Evolutionary conservation across 441 rosid species (phyloP).

Genomic region (Viola pubescens): DNA sequence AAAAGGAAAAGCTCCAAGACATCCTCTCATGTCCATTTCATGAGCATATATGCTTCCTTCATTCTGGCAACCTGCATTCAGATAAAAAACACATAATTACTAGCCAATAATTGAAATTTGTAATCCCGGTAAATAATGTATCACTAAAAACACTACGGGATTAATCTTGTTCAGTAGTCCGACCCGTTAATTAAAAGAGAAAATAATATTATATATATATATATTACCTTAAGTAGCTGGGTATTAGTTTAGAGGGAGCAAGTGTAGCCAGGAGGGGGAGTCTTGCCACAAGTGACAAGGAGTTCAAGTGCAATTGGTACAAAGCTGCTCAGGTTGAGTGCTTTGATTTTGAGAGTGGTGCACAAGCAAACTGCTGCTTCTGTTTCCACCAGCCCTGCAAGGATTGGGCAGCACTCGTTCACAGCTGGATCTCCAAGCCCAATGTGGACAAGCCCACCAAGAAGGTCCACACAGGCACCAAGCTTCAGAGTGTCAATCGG

Average conservation of each 20-base stretch:
- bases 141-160: not conserved
- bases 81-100: not conserved
- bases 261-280: slow-evolving; percentile 73
- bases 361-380: slow-evolving; percentile 73
- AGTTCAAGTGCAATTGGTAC: slow-evolving; percentile 73
- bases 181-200: not conserved
- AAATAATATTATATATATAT: not conserved
- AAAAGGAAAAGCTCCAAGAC: slow-evolving; percentile 18
- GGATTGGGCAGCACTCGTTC: slow-evolving; percentile 57
- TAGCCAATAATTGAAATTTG: not conserved
- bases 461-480: slow-evolving; percentile 70
- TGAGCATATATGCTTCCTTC: slow-evolving; percentile 18
- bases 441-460: slow-evolving; percentile 60
- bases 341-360: slow-evolving; percentile 59
- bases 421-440: slow-evolving; percentile 56
- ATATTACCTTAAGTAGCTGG: not conserved
- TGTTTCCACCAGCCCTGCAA: slow-evolving; percentile 45
- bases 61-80: slow-evolving; percentile 33
- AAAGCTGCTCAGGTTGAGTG: slow-evolving; percentile 46
- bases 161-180: not conserved
- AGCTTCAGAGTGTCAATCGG: slow-evolving; percentile 55
- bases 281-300: slow-evolving; percentile 63
- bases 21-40: slow-evolving; percentile 51
- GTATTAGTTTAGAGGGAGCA: slow-evolving; percentile 43
- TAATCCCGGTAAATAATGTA: not conserved